These are phyloP conservation scores for Didymella segeticola DNA, from an alignment of 2,329 filamentous ascomycete species.

Conservation along the genomic window DNA sequence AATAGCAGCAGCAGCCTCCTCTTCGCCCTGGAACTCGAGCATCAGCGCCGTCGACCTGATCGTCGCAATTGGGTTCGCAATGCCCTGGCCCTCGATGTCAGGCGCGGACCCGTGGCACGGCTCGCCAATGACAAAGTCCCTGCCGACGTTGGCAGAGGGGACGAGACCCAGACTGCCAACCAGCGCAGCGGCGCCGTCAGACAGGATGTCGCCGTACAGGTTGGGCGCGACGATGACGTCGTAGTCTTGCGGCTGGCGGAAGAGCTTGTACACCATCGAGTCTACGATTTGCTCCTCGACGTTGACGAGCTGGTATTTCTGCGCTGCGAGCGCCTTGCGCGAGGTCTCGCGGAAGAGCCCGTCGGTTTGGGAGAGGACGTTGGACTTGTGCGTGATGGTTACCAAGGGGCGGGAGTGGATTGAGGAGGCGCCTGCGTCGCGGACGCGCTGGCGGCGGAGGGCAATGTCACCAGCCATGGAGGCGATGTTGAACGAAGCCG, in stretches of 20 bases:
- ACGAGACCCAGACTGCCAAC: slow-evolving; percentile 93
- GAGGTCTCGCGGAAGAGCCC: slow-evolving; percentile 89
- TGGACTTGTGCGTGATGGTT: slow-evolving; percentile 98
- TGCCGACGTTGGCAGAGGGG: slow-evolving; percentile 92
- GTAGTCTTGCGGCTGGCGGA: slow-evolving; percentile 93
- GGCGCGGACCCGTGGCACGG: slow-evolving; percentile 96
- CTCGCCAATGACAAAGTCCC: slow-evolving; percentile 94
- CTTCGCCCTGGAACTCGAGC: slow-evolving; percentile 93
- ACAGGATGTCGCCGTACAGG: slow-evolving; percentile 96
- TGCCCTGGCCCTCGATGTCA: slow-evolving; percentile 89
- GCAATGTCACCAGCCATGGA: slow-evolving; percentile 96
- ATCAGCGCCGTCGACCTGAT: slow-evolving; percentile 89
- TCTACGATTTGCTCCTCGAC: slow-evolving; percentile 99
- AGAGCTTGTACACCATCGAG: slow-evolving; percentile 99
- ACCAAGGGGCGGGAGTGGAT: slow-evolving; percentile 77
- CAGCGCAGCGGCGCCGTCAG: slow-evolving; percentile 91
- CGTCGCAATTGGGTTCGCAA: slow-evolving; percentile 96
- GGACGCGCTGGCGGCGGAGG: slow-evolving; percentile 80
- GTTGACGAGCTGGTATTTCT: slow-evolving; percentile 67
- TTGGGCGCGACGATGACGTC: slow-evolving; percentile 98
- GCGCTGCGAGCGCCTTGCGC: slow-evolving; percentile 71
- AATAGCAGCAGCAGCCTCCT: slow-evolving; percentile 84
- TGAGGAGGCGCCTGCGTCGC: slow-evolving; percentile 63
- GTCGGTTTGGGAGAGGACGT: slow-evolving; percentile 95
- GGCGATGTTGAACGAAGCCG: slow-evolving; percentile 83